Evolutionary conservation across 2,329 filamentous ascomycete species (phyloP).

Genomic region (Penicillium sp.): DNA sequence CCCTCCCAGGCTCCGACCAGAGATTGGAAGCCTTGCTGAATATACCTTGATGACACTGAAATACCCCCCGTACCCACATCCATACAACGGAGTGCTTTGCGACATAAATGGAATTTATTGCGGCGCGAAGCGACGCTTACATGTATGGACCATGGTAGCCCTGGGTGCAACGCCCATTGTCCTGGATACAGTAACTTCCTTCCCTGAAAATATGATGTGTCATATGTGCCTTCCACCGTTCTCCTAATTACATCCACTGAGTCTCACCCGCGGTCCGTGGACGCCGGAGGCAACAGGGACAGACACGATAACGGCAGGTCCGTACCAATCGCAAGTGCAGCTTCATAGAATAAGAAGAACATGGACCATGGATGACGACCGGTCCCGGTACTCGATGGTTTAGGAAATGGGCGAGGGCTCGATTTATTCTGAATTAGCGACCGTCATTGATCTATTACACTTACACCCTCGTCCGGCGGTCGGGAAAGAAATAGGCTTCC

Average conservation of each 20-base stretch:
- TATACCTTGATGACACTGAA: constrained; percentile 30
- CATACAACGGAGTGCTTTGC: constrained; percentile 1
- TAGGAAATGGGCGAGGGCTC: constrained; percentile 1
- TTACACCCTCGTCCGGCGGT: constrained; percentile 8
- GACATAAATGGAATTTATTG: background rate
- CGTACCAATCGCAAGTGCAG: constrained; percentile 2
- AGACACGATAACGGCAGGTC: background rate
- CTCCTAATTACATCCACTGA: background rate
- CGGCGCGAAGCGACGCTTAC: too few species aligned
- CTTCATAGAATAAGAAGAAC: background rate
- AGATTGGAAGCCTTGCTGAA: constrained; percentile 40
- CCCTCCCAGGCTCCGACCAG: constrained; percentile 28
- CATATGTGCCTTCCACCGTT: constrained; percentile 13
- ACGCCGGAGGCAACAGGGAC: background rate
- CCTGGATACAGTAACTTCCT: background rate
- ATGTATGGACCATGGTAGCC: background rate
- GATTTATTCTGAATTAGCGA: constrained; percentile 3
- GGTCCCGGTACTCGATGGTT: background rate
- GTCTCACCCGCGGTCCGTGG: background rate
- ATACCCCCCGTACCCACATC: constrained; percentile 5
- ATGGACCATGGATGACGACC: background rate
- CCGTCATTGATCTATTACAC: constrained; percentile 13
- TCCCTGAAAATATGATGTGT: background rate
- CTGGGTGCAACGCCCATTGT: background rate
- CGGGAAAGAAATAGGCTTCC: constrained; percentile 10